phyloP scores from a whole-genome alignment of 2,329 filamentous ascomycete genomes.

The Fusarium sp. region DNA sequence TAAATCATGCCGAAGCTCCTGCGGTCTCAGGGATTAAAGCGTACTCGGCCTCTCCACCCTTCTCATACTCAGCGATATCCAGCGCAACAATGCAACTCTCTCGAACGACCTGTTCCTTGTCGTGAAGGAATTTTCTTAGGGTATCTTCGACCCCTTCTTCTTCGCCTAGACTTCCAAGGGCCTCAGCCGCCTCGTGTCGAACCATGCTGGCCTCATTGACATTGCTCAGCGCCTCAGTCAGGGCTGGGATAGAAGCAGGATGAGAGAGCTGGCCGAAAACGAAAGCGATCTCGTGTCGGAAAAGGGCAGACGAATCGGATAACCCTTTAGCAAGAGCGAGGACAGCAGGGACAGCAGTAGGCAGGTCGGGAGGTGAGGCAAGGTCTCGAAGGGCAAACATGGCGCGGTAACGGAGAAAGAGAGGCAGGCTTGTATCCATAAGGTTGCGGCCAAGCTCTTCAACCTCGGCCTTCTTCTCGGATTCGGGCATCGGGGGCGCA shows the following conservation, averaged over 20 bases:
- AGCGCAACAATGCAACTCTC: conserved; percentile 96
- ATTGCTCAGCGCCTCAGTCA: conserved; percentile 83
- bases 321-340: conserved; percentile 88
- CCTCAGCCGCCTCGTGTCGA: conserved; percentile 96
- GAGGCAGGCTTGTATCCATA: conserved; percentile 80
- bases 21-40: conserved; percentile 82
- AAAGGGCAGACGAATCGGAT: conserved; percentile 87
- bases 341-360: conserved; percentile 89
- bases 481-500: conserved; percentile 85
- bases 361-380: conserved; percentile 90
- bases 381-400: conserved; percentile 98
- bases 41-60: conserved; percentile 89
- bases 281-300: conserved; percentile 98
- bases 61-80: conserved; percentile 98
- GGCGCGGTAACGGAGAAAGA: conserved; percentile 94
- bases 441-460: conserved; percentile 80
- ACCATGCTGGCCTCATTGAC: conserved; percentile 93
- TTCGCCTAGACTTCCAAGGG: conserved; percentile 91
- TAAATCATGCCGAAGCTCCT: conserved; percentile 57
- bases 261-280: conserved; percentile 97
- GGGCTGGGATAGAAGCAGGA: conserved; percentile 93
- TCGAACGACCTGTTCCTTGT: conserved; percentile 91
- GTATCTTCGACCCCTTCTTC: conserved; percentile 93
- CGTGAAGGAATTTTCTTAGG: conserved; percentile 85
- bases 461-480: conserved; percentile 78